Conservation (phyloP, 2,329 filamentous ascomycete genomes). For the Colletotrichum australisinense region DNA sequence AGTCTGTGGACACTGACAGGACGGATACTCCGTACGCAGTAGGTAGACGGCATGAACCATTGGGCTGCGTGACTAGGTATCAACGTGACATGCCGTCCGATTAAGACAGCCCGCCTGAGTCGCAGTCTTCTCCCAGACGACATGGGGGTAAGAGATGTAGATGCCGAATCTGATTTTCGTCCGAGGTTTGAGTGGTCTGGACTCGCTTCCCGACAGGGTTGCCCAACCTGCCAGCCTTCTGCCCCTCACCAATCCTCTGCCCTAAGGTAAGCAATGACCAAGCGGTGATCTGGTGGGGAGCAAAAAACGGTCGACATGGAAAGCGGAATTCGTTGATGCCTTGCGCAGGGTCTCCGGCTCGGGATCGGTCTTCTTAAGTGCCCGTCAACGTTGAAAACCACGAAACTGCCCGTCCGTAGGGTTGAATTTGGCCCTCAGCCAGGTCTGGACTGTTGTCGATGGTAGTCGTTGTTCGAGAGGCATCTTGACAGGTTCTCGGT, state of each 20-base stretch:
- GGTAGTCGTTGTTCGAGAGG: conserved; percentile 2
- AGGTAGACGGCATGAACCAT: conserved; percentile 1
- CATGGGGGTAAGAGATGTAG: conserved; percentile 15
- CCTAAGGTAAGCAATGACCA: conserved; percentile 21
- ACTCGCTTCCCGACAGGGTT: conserved; percentile 21
- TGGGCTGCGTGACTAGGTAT: neutral
- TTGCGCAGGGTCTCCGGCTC: neutral
- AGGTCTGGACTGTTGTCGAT: neutral
- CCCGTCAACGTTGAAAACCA: neutral
- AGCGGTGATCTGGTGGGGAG: neutral
- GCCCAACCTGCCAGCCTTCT: neutral
- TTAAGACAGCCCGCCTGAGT: conserved; percentile 1
- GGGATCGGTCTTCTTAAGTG: neutral
- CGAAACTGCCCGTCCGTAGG: neutral
- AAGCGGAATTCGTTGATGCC: neutral
- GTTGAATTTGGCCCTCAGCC: neutral
- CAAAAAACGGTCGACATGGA: conserved; percentile 3
- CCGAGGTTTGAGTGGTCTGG: conserved; percentile 25
- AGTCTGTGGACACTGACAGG: too few species aligned
- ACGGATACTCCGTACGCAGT: too few species aligned
- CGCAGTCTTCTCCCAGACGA: conserved; percentile 12
- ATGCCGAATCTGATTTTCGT: conserved; percentile 21
- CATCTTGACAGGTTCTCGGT: conserved; percentile 9
- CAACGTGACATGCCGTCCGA: neutral
- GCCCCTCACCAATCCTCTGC: neutral